Evolutionary conservation across 306 rosid genomes (phyloP).

Genomic region (Quercus gilva): DNA sequence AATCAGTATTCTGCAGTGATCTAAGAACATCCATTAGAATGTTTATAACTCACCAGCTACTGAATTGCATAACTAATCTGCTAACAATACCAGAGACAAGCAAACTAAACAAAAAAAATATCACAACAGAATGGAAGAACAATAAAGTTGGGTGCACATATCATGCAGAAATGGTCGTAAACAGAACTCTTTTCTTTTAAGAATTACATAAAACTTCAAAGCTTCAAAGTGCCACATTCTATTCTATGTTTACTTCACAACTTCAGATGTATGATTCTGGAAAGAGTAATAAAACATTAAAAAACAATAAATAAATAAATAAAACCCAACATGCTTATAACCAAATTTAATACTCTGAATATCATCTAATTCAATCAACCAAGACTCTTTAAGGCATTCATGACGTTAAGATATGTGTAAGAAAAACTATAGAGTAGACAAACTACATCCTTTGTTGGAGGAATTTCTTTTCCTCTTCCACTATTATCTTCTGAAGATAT

Average conservation of each 20-base stretch:
- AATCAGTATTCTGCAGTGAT: slow-evolving; percentile 59
- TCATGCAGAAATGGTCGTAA: background rate
- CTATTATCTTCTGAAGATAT: background rate
- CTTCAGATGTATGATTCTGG: background rate
- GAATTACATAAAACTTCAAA: background rate
- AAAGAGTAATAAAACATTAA: background rate
- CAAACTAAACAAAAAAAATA: background rate
- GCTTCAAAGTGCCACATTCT: background rate
- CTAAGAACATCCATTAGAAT: background rate
- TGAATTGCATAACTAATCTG: background rate
- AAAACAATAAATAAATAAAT: background rate
- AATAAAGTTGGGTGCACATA: background rate
- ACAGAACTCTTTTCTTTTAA: background rate
- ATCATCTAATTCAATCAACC: background rate
- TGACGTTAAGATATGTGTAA: background rate
- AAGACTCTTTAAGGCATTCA: background rate
- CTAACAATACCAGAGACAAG: background rate
- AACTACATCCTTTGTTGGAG: background rate
- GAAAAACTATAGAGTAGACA: background rate
- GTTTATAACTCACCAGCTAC: background rate
- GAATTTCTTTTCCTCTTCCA: background rate
- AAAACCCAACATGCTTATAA: too few relatives aligned
- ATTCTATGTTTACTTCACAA: background rate
- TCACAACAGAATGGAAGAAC: background rate
- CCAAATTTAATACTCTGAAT: background rate